A percentile compares a stretch with the other conserved stretches of the same genome.
Conservation (phyloP, 495 filamentous ascomycete species). For the Hypoxylon cercidicola region DNA sequence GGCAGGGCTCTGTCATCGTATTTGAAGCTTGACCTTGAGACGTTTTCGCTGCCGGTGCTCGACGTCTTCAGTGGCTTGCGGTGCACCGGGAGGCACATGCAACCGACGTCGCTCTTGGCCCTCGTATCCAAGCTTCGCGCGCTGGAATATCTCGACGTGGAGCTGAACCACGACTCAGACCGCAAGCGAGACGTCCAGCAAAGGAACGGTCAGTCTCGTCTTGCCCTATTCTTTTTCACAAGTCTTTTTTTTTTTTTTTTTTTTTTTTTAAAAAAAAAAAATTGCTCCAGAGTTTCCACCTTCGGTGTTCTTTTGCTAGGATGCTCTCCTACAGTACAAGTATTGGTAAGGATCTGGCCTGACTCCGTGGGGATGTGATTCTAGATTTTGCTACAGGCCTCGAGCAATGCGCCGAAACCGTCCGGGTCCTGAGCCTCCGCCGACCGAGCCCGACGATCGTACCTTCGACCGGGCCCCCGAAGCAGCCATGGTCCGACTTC, state of each 20-base stretch:
- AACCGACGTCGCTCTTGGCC: slow-evolving; percentile 28
- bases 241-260: neutral
- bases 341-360: slow-evolving; percentile 1
- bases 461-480: slow-evolving; percentile 6
- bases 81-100: slow-evolving; percentile 36
- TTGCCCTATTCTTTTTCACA: neutral
- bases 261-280: too few species aligned
- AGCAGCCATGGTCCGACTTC: slow-evolving; percentile 29
- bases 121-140: slow-evolving; percentile 31
- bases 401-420: slow-evolving; percentile 19
- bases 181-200: slow-evolving; percentile 30
- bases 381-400: slow-evolving; percentile 34
- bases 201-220: slow-evolving; percentile 34
- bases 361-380: neutral
- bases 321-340: neutral
- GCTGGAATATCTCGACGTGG: slow-evolving; percentile 33
- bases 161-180: slow-evolving; percentile 34
- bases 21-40: slow-evolving; percentile 30
- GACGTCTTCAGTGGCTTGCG: slow-evolving; percentile 36
- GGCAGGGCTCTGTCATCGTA: slow-evolving; percentile 23
- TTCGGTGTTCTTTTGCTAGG: neutral
- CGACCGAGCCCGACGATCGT: slow-evolving; percentile 33
- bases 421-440: slow-evolving; percentile 27
- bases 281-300: neutral
- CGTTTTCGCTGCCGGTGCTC: slow-evolving; percentile 26